Base-by-base conservation (phyloP, 2,329 filamentous ascomycete species). In the Claviceps paspali region DNA sequence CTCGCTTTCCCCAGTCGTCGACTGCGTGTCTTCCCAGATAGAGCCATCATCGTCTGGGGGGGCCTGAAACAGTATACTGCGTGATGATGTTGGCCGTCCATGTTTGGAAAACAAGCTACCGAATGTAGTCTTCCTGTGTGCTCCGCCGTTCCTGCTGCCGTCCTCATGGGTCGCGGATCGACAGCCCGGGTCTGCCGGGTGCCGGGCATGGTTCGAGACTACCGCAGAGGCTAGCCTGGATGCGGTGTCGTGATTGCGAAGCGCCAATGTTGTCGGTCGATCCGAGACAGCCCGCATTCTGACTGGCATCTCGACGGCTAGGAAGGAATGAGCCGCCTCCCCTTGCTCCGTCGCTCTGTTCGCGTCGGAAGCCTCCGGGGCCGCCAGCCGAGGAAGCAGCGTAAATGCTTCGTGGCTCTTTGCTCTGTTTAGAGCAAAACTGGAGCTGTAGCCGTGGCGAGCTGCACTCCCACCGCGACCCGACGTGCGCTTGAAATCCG, bases 381-480 rank as follows among this genome's bases (percentile, higher is more conserved):
- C 26, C 11, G 28, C 17, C 10, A 45, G 17, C 17, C 38, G 38
- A 12, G 49, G 46, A 6, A 50, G 41, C 4, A 51, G 36, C 2
- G 49, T 51, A 18, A 44, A 43, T 8, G 46, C 43, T 18, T 45
- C 44, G 23, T 45, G 39, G 18, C 39, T 42, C 15, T 45, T 46
- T n/a, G 42, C 36, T 29, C 40, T 43, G 42, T 50, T 44, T 9
- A 50, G 35, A 18, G 41, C 35, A 28, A 50, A 48, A 37, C 42
- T 50, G 40, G 46, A 50, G 28, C 31, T 28, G 33, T 45, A 39
- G 10, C 15, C 30, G n/a, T 19, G 30, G n/a, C 28, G 24, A 3
- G 19, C 35, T 14, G 21, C 18, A 14, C 15, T 10, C 9, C n/a
- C 12, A 23, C 22, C 19, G n/a, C 17, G 19, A n/a, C 14, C 6